phyloP scores from a whole-genome alignment of 345 rosid species.

The Luvunga scandens region DNA sequence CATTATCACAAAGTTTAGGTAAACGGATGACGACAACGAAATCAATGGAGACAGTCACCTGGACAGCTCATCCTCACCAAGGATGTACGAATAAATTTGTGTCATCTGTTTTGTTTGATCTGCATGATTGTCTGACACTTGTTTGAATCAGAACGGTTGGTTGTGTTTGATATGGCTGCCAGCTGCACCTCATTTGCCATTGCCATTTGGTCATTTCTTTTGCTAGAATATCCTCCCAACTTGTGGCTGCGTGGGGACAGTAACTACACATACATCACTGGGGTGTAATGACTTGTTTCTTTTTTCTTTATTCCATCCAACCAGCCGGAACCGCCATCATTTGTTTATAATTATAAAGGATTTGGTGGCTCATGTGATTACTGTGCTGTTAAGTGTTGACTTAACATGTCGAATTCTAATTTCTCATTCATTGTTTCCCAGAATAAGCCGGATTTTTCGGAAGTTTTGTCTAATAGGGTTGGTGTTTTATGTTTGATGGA shows the following conservation, averaged over 20 bases:
- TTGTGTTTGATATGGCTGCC: conserved; percentile 13
- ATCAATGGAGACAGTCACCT: neutral
- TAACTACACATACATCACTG: too few species aligned
- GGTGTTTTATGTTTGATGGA: neutral
- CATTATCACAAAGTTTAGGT: conserved; percentile 3
- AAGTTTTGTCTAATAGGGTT: neutral
- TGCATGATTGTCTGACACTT: neutral
- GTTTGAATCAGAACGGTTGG: neutral
- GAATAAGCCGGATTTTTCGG: neutral
- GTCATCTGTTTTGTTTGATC: neutral
- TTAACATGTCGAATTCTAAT: neutral
- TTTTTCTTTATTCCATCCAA: neutral
- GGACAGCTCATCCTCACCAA: conserved; percentile 4
- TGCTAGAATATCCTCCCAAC: neutral
- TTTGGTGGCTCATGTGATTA: neutral
- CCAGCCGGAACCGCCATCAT: neutral
- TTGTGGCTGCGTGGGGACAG: neutral
- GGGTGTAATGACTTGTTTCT: too few species aligned
- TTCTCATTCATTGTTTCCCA: neutral
- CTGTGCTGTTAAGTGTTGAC: neutral
- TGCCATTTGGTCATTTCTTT: neutral
- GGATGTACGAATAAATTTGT: neutral
- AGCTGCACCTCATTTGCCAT: neutral
- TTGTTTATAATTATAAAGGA: neutral
- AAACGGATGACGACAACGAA: neutral